Percentiles rank a stretch among this genome's conserved stretches.
Evolutionary conservation across 1,284 basidiomycete species (phyloP).

Genomic region (Ceratobasidium sp.): DNA sequence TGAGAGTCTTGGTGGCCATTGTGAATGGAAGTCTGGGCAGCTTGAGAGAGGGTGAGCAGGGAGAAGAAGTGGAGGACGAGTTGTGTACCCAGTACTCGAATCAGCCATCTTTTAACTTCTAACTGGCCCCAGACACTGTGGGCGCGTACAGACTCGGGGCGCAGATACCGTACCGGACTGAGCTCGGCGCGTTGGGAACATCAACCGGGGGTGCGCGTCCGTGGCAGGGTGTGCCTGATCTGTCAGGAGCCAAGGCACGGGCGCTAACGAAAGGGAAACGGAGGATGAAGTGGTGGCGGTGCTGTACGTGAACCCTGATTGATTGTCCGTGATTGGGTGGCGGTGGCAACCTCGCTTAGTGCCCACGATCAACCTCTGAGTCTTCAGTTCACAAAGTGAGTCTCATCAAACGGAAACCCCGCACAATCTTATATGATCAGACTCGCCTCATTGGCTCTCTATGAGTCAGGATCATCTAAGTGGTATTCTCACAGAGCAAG

Average conservation of each 20-base stretch:
- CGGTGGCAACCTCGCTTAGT: background rate
- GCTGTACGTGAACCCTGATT: background rate
- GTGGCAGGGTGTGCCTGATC: background rate
- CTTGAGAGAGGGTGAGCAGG: background rate
- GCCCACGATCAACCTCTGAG: background rate
- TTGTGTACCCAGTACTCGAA: background rate
- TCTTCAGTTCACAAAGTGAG: background rate
- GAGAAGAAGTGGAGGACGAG: background rate
- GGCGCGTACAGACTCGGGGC: background rate
- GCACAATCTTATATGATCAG: background rate
- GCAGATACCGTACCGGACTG: background rate
- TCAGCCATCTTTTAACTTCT: background rate
- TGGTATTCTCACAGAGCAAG: too few species aligned
- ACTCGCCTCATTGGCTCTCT: too few species aligned
- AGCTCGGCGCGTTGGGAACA: background rate
- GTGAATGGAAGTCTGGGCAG: background rate
- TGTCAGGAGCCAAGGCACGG: background rate
- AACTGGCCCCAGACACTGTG: background rate
- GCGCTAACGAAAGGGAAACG: background rate
- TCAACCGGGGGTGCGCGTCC: background rate
- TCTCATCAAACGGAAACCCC: background rate
- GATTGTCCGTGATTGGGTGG: background rate
- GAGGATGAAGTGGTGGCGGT: too few species aligned
- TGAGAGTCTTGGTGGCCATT: constrained; percentile 29
- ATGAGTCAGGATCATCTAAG: too few species aligned